Conservation (phyloP, 257 asterid species). For the Gentiana dahurica region DNA sequence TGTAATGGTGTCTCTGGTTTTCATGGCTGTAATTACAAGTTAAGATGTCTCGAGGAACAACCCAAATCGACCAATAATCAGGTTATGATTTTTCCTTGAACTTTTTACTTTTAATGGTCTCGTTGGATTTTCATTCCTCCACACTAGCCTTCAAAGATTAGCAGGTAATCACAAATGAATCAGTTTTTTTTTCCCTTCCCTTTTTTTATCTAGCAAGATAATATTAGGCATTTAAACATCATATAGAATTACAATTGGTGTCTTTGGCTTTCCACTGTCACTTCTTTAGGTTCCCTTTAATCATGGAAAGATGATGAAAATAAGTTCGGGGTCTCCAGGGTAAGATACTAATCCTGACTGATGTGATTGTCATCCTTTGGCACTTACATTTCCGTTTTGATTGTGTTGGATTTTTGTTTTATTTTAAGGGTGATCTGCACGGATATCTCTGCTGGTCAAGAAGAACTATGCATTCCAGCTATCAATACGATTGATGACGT, state of each 20-base stretch:
- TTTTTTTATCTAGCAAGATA: not conserved
- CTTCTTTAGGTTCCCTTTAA: constrained; percentile 4
- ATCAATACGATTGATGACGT: constrained; percentile 14
- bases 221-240: not conserved
- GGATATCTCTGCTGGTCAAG: constrained; percentile 21
- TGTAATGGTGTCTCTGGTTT: constrained; percentile 2
- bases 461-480: constrained; percentile 16
- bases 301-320: not conserved
- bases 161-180: not conserved
- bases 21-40: constrained; percentile 2
- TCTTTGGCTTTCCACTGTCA: not conserved
- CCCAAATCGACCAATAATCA: constrained; percentile 5
- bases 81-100: not conserved
- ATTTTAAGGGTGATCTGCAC: constrained; percentile 8
- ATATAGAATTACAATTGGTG: not conserved
- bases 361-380: not conserved
- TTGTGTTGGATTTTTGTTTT: not conserved
- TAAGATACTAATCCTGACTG: not conserved
- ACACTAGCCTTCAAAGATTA: no score
- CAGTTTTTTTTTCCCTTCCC: no score
- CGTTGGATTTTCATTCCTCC: not conserved
- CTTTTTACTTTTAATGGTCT: not conserved
- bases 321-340: constrained; percentile 6
- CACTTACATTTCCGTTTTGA: not conserved
- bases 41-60: constrained; percentile 6